Evolutionary conservation across 306 rosid genomes (phyloP).

Genomic region (Oemleria cerasiformis): DNA sequence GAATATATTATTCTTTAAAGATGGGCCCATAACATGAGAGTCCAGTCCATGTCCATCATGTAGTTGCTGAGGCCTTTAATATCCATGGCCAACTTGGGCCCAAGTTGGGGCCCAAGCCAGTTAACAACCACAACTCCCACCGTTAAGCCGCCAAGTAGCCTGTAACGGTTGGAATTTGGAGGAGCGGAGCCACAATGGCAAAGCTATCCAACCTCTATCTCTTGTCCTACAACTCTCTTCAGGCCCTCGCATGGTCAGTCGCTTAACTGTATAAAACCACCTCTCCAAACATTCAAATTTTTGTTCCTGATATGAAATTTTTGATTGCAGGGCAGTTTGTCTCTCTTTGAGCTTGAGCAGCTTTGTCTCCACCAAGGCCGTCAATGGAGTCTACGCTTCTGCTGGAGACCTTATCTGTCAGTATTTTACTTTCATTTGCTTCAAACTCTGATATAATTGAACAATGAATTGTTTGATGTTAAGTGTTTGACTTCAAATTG

Average conservation of each 20-base stretch:
- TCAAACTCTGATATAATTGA: background rate
- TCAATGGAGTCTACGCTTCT: constrained; percentile 55
- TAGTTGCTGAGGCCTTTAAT: background rate
- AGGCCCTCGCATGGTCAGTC: constrained; percentile 62
- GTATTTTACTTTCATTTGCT: constrained; percentile 12
- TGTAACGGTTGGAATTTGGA: background rate
- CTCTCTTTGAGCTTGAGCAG: constrained; percentile 38
- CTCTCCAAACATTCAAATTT: background rate
- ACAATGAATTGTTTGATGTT: background rate
- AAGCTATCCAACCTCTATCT: constrained; percentile 49
- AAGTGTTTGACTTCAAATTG: background rate
- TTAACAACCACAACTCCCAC: background rate
- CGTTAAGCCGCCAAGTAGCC: background rate
- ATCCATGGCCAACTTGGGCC: background rate
- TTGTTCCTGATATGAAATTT: background rate
- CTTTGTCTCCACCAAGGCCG: constrained; percentile 40
- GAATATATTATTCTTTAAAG: too few species aligned
- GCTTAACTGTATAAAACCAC: background rate
- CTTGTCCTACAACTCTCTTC: constrained; percentile 66
- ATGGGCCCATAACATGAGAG: too few species aligned
- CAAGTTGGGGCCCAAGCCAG: background rate
- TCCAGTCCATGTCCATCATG: background rate
- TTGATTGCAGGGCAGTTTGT: constrained; percentile 52
- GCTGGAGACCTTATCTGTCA: constrained; percentile 62
- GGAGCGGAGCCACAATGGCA: constrained; percentile 31